Conservation (phyloP, 305 asterid genomes). For the Fraxinus xanthoxyloides region DNA sequence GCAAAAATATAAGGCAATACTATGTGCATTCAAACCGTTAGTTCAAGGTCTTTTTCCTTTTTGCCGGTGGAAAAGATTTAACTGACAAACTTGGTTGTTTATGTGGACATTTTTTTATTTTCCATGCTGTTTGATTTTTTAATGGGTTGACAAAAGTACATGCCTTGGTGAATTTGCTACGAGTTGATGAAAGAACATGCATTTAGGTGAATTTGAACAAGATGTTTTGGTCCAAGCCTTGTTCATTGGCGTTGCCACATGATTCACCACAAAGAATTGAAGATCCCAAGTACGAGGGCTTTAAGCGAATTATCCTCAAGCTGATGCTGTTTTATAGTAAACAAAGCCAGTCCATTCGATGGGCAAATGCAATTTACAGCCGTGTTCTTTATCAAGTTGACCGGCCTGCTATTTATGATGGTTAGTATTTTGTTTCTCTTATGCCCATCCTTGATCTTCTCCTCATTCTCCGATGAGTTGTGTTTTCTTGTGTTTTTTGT, state of each 20-base stretch:
- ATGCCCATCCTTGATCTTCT: conserved; percentile 1
- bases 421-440: conserved; percentile 39
- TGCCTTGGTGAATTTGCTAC: conserved; percentile 44
- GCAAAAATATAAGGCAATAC: background rate
- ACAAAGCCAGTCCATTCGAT: conserved; percentile 82
- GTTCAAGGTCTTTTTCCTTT: background rate
- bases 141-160: background rate
- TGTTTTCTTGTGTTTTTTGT: background rate
- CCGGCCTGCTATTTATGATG: conserved; percentile 75
- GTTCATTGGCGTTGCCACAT: conserved; percentile 68
- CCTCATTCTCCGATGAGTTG: background rate
- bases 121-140: conserved; percentile 7
- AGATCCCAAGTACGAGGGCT: conserved; percentile 67
- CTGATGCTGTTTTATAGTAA: conserved; percentile 80
- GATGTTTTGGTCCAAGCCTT: conserved; percentile 91
- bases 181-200: conserved; percentile 2
- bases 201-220: conserved; percentile 75
- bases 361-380: conserved; percentile 73
- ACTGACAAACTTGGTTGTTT: background rate
- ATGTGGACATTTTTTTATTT: background rate
- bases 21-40: background rate
- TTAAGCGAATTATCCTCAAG: conserved; percentile 50
- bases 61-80: background rate
- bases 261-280: conserved; percentile 69
- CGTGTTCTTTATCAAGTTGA: conserved; percentile 76